phyloP scores from a whole-genome alignment of 345 rosid genomes.

The Clarkia xantiana region DNA sequence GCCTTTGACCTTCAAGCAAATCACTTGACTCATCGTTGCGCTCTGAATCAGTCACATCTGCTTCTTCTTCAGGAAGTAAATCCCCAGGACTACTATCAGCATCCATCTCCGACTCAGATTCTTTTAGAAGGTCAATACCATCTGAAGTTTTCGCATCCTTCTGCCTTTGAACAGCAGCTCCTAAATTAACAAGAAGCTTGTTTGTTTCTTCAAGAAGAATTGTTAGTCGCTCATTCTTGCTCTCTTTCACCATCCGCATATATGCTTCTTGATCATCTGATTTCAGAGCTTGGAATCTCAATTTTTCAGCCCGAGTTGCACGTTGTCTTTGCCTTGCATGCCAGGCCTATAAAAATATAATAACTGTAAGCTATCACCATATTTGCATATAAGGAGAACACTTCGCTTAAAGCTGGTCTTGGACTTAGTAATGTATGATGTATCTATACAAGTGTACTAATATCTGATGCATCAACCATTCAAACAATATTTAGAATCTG shows the following conservation, averaged over 20 bases:
- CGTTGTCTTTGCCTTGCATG: slow-evolving; percentile 99
- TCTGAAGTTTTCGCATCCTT: slow-evolving; percentile 68
- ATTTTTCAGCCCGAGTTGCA: slow-evolving; percentile 90
- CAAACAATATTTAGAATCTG: no score
- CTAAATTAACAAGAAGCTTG: slow-evolving; percentile 83
- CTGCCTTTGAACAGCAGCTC: slow-evolving; percentile 98
- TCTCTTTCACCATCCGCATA: slow-evolving; percentile 93
- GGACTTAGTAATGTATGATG: no score
- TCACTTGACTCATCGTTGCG: slow-evolving; percentile 67
- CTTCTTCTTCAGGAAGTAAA: slow-evolving; percentile 55
- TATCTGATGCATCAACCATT: no score
- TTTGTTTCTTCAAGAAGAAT: slow-evolving; percentile 90
- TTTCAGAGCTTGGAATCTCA: slow-evolving; percentile 92
- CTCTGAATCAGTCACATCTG: slow-evolving; percentile 53
- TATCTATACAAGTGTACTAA: no score
- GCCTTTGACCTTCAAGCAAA: slow-evolving; percentile 93
- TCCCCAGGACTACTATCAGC: slow-evolving; percentile 52
- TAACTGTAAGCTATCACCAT: no score
- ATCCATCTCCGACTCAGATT: slow-evolving; percentile 62
- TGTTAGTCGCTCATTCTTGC: slow-evolving; percentile 89
- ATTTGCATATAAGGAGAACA: no score
- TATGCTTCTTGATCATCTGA: slow-evolving; percentile 98
- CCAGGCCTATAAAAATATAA: slow-evolving; percentile 51
- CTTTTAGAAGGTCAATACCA: slow-evolving; percentile 50
- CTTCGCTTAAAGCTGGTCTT: no score